A percentile compares a stretch with the other conserved stretches of the same genome.
Evolutionary conservation across 371 early-diverging fungal species (phyloP).

Genomic region (Cokeromyces recurvatus): DNA sequence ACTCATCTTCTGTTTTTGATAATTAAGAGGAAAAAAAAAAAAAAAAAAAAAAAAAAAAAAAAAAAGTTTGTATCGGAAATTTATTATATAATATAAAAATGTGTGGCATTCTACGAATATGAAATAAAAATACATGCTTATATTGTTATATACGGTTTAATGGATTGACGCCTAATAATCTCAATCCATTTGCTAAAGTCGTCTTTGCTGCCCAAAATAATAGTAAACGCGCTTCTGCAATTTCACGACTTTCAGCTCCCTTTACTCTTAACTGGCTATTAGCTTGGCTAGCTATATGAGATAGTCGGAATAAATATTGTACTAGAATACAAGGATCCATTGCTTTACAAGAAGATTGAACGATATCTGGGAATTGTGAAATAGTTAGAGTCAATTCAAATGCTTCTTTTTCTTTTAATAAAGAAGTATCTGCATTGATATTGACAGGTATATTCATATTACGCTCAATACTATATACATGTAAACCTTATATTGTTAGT

Average conservation of each 20-base stretch:
- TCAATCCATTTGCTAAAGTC: constrained; percentile 76
- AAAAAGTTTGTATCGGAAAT: too few species aligned
- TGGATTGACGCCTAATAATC: constrained; percentile 73
- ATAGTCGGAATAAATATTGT: constrained; percentile 79
- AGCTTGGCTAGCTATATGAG: constrained; percentile 73
- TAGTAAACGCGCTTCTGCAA: constrained; percentile 77
- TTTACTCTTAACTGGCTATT: constrained; percentile 73
- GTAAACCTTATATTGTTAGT: too few species aligned
- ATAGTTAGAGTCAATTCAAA: constrained; percentile 70
- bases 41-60: too few species aligned
- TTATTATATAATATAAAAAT: too few species aligned
- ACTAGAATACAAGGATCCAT: constrained; percentile 90
- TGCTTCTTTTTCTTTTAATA: constrained; percentile 69
- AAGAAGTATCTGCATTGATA: constrained; percentile 19
- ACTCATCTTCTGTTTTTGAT: too few species aligned
- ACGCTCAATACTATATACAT: constrained; percentile 40
- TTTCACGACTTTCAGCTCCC: constrained; percentile 43
- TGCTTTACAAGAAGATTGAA: constrained; percentile 45
- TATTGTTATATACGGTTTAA: constrained; percentile 84
- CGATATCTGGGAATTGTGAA: constrained; percentile 83
- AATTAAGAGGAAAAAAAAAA: too few species aligned
- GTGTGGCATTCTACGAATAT: too few species aligned
- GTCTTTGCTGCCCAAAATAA: constrained; percentile 73
- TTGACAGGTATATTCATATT: constrained; percentile 17
- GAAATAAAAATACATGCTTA: too few species aligned